These are phyloP conservation scores for Vittaforma corneae DNA, from an alignment of 371 early-diverging fungal genomes.

Conservation along the genomic window DNA sequence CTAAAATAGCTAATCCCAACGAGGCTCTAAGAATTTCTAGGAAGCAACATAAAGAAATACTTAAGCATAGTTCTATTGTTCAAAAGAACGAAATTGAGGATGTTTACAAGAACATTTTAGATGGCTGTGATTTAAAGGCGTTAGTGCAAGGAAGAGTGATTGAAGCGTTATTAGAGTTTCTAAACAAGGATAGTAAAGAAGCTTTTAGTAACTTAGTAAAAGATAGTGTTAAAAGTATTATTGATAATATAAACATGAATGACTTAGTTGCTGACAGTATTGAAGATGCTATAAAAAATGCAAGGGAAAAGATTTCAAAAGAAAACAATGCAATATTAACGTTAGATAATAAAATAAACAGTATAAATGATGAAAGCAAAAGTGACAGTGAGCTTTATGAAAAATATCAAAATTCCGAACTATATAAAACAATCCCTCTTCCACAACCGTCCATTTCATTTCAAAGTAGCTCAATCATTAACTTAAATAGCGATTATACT, in stretches of 20 bases:
- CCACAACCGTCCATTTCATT: too few relatives aligned
- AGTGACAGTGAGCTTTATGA: too few relatives aligned
- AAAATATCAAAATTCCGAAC: too few relatives aligned
- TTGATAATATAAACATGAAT: constrained; percentile 3
- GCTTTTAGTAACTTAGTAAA: constrained; percentile 19
- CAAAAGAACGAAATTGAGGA: constrained; percentile 12
- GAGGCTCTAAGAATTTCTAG: constrained; percentile 74
- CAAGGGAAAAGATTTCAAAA: background rate
- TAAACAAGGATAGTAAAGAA: constrained; percentile 26
- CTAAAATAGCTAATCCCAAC: constrained; percentile 78
- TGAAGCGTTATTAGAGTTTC: constrained; percentile 33
- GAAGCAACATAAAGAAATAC: constrained; percentile 26
- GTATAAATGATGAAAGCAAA: too few relatives aligned
- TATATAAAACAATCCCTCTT: too few relatives aligned
- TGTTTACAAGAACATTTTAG: constrained; percentile 7
- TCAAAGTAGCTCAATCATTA: too few relatives aligned
- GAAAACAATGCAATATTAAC: background rate
- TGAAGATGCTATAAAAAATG: constrained; percentile 10
- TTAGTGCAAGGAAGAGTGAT: constrained; percentile 10
- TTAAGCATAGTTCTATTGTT: constrained; percentile 2
- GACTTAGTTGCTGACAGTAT: constrained; percentile 20
- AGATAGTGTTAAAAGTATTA: constrained; percentile 8
- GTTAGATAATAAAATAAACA: background rate
- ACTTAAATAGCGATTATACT: too few relatives aligned
- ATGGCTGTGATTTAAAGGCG: constrained; percentile 13